Evolutionary conservation across 768 basidiomycete species (phyloP), one percentile per base, ranked within the genome.

Genomic region (Kwoniella sp.): DNA sequence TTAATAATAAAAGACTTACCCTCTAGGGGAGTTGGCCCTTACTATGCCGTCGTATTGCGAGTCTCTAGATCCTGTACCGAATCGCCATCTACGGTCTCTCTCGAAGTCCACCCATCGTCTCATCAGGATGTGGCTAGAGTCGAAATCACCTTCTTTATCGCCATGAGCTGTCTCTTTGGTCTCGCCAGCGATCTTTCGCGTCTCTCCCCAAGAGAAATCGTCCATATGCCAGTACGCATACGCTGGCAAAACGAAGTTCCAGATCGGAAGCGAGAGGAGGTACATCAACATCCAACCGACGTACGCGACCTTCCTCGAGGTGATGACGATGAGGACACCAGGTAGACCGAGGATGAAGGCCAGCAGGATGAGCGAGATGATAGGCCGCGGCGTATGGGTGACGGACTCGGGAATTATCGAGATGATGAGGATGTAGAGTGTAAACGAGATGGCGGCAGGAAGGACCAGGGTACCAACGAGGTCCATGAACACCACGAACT

Each of bases 191-290:
- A 81, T 76, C 76, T 83, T 84, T 56, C 95, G 81, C 29, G 95
- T 98, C 76, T 91, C 86, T 76, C 95, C 95, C 71, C 71, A 73
- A 19, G 63, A 65, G 45, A 77, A 96, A 79, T 96, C 95, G 70
- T 96, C 95, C 75, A 99, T 93, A 76, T 96, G 91, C 88, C 92
- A 92, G 77, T 87, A 96, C n/a, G 92, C 83, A 74, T 99, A 99
- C 2, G 88, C 85, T 1, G 93, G 93, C 1, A 98, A 80, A 52
- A 95, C 78, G 65, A 91, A 89, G 78, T 98, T 98, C 95, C 95
- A 99, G 42, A 98, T 83, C 2, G 93, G 92, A 25, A 98, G 79
- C 7, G 91, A 93, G 49, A 90, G 32, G 11, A 99, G 82, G 70
- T 99, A 98, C 39, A 95, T 78, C 53, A 93, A 54, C 91, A 95